Conservation (phyloP, 2,329 filamentous ascomycete genomes). For the Ampelomyces quisqualis region DNA sequence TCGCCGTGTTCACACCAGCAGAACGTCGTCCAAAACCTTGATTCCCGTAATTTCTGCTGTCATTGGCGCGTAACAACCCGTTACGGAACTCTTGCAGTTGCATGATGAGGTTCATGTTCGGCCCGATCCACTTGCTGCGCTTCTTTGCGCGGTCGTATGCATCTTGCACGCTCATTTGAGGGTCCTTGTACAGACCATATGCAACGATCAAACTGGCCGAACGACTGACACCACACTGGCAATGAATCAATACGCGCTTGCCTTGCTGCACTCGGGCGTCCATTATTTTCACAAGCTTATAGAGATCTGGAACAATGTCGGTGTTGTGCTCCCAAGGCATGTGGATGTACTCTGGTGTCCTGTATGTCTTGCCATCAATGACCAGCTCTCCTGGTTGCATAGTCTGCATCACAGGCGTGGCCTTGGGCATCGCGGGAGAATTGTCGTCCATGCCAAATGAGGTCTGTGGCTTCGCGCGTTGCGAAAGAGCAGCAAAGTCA, state of each 20-base stretch:
- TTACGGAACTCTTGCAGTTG: slow-evolving; percentile 75
- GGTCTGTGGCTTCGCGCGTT: slow-evolving; percentile 23
- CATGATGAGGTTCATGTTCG: slow-evolving; percentile 91
- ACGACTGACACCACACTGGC: slow-evolving; percentile 81
- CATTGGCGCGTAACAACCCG: slow-evolving; percentile 47
- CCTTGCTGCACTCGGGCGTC: slow-evolving; percentile 69
- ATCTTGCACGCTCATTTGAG: slow-evolving; percentile 74
- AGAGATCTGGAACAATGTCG: slow-evolving; percentile 75
- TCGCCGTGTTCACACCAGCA: slow-evolving; percentile 30
- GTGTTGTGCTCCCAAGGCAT: slow-evolving; percentile 89
- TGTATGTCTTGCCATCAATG: slow-evolving; percentile 30
- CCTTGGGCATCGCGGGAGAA: slow-evolving; percentile 55
- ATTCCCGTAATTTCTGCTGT: slow-evolving; percentile 33
- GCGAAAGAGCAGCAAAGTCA: slow-evolving; percentile 38
- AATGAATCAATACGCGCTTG: slow-evolving; percentile 80
- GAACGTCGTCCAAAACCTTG: slow-evolving; percentile 38
- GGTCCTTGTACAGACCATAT: slow-evolving; percentile 78
- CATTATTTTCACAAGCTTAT: slow-evolving; percentile 73
- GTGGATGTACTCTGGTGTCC: slow-evolving; percentile 77
- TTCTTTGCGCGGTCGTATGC: slow-evolving; percentile 79
- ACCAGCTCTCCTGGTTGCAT: slow-evolving; percentile 27
- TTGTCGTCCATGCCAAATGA: slow-evolving; percentile 33
- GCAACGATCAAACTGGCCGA: slow-evolving; percentile 85
- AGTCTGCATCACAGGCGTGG: slow-evolving; percentile 49
- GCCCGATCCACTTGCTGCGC: slow-evolving; percentile 83